phyloP scores from a whole-genome alignment of 192 early-diverging fungal species.

The Chytriomyces hyalinus region DNA sequence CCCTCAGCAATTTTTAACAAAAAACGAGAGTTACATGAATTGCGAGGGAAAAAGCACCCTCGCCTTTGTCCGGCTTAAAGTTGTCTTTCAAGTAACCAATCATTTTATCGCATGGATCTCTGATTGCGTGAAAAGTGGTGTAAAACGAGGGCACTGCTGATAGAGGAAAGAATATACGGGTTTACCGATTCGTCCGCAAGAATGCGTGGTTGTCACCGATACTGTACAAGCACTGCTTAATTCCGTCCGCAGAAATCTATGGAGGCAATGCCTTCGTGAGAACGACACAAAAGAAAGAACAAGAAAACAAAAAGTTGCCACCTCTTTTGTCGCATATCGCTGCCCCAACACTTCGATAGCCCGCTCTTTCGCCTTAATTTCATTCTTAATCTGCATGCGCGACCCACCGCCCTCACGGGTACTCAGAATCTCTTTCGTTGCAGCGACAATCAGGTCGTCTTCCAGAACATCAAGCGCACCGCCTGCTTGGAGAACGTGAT shows the following conservation, averaged over 20 bases:
- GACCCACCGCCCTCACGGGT: slow-evolving; percentile 35
- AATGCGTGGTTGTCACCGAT: slow-evolving; percentile 99
- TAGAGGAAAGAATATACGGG: slow-evolving; percentile 52
- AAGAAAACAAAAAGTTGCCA: slow-evolving; percentile 2
- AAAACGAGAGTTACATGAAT: slow-evolving; percentile 58
- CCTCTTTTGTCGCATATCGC: slow-evolving; percentile 69
- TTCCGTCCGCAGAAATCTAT: slow-evolving; percentile 42
- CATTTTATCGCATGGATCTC: slow-evolving; percentile 97
- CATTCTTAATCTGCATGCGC: slow-evolving; percentile 64
- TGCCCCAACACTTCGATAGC: slow-evolving; percentile 86
- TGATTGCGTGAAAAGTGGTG: neutral
- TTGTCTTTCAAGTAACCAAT: slow-evolving; percentile 70
- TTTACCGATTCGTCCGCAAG: slow-evolving; percentile 62
- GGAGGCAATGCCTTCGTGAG: neutral
- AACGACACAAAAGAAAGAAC: neutral
- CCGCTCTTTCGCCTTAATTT: slow-evolving; percentile 89
- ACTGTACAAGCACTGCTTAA: slow-evolving; percentile 88
- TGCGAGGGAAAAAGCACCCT: slow-evolving; percentile 74
- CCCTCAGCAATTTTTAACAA: neutral
- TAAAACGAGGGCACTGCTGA: slow-evolving; percentile 39
- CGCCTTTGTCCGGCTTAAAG: slow-evolving; percentile 70
- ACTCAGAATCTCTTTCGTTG: slow-evolving; percentile 65
- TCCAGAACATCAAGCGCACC: slow-evolving; percentile 72
- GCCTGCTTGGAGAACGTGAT: slow-evolving; percentile 72
- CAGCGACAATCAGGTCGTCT: slow-evolving; percentile 77